Evolutionary conservation across 2,329 filamentous ascomycete species (phyloP).

Genomic region (Scytalidium sp.): DNA sequence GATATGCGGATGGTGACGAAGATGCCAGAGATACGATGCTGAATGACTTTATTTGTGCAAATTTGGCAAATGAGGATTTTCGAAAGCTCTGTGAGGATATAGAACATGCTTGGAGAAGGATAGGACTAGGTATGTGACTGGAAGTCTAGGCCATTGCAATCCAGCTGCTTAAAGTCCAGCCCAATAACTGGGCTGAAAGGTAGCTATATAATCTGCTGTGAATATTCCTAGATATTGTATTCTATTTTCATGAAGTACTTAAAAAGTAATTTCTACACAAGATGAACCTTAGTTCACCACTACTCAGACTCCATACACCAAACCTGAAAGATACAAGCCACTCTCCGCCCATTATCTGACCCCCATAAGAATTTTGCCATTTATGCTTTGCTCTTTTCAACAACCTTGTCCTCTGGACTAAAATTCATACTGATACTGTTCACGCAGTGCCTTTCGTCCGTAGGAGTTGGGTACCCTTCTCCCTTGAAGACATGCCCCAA

Average conservation of each 20-base stretch:
- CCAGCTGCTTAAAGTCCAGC: neutral
- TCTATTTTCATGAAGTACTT: too few relatives aligned
- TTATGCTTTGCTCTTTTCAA: slow-evolving; percentile 35
- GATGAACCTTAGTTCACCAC: neutral
- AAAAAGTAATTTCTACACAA: too few relatives aligned
- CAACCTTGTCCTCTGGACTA: slow-evolving; percentile 58
- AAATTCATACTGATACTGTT: slow-evolving; percentile 92
- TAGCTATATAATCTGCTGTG: too few relatives aligned
- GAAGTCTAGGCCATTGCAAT: neutral
- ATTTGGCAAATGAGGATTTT: slow-evolving; percentile 46
- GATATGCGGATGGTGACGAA: slow-evolving; percentile 23
- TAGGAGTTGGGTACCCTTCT: slow-evolving; percentile 79
- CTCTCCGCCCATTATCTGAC: neutral
- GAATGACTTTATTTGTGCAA: slow-evolving; percentile 47
- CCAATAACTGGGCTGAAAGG: too few relatives aligned
- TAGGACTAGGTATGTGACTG: slow-evolving; percentile 37
- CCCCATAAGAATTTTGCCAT: neutral
- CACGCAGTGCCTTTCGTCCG: slow-evolving; percentile 94
- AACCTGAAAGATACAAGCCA: neutral
- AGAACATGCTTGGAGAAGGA: slow-evolving; percentile 43
- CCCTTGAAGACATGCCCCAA: slow-evolving; percentile 91
- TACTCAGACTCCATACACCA: neutral
- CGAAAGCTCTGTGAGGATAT: slow-evolving; percentile 47
- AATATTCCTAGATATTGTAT: too few relatives aligned
- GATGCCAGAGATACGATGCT: slow-evolving; percentile 39